A percentile compares a stretch with the other conserved stretches of the same genome.
Conservation (phyloP, 208 protist genomes). For the Novymonas esmeraldas region DNA sequence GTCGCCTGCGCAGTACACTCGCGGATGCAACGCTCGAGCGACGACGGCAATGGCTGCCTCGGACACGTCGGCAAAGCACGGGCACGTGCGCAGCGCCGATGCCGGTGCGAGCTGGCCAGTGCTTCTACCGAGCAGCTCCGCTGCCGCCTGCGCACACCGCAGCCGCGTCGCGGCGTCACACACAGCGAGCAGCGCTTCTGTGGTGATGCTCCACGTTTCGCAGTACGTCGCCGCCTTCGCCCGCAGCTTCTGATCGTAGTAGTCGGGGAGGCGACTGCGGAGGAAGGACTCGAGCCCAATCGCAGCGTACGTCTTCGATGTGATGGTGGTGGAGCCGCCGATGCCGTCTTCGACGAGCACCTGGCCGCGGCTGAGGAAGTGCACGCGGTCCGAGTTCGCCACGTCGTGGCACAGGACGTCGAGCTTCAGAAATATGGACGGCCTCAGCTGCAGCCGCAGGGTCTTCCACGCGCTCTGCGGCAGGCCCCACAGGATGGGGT, state of each 20-base stretch:
- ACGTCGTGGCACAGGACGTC: slow-evolving; percentile 68
- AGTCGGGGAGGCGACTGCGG: slow-evolving; percentile 32
- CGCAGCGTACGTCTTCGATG: background rate
- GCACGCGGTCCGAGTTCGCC: slow-evolving; percentile 57
- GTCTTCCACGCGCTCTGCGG: slow-evolving; percentile 29
- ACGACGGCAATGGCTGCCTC: slow-evolving; percentile 34
- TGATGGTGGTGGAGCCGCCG: background rate
- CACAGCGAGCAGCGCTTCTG: slow-evolving; percentile 23
- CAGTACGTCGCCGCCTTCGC: slow-evolving; percentile 46
- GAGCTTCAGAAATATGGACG: slow-evolving; percentile 39
- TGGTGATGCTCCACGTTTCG: slow-evolving; percentile 58
- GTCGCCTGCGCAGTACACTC: slow-evolving; percentile 45
- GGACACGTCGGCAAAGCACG: slow-evolving; percentile 44
- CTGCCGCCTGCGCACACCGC: slow-evolving; percentile 32
- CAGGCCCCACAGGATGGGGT: slow-evolving; percentile 49
- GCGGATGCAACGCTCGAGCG: slow-evolving; percentile 32
- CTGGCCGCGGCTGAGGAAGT: slow-evolving; percentile 57
- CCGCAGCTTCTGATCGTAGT: slow-evolving; percentile 29
- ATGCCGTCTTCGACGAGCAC: slow-evolving; percentile 33
- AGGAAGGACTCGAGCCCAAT: slow-evolving; percentile 66
- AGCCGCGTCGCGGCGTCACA: slow-evolving; percentile 36
- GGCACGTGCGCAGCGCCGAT: slow-evolving; percentile 34
- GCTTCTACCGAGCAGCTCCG: slow-evolving; percentile 20
- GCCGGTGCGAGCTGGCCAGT: slow-evolving; percentile 12
- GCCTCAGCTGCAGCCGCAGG: slow-evolving; percentile 49